Evolutionary conservation across 2,329 filamentous ascomycete species (phyloP).

Genomic region (Hymenoscyphus scutula): DNA sequence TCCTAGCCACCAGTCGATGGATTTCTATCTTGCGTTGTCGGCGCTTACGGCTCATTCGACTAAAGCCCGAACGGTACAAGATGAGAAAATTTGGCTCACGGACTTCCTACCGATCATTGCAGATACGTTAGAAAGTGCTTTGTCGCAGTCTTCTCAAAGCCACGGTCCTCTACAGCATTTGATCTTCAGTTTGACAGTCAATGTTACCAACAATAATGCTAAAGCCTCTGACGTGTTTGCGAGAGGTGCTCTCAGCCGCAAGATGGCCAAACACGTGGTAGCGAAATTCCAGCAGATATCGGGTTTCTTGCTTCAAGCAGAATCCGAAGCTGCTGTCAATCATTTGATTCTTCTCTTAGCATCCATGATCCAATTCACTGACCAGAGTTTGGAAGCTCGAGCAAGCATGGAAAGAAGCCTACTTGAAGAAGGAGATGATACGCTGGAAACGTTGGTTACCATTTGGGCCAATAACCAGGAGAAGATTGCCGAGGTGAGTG

Average conservation of each 20-base stretch:
- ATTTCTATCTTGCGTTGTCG: slow-evolving; percentile 46
- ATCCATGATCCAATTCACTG: slow-evolving; percentile 82
- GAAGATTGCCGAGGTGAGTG: slow-evolving; percentile 64
- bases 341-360: slow-evolving; percentile 75
- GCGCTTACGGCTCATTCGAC: slow-evolving; percentile 55
- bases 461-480: slow-evolving; percentile 68
- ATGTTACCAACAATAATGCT: slow-evolving; percentile 79
- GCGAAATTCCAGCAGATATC: slow-evolving; percentile 49
- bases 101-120: slow-evolving; percentile 53
- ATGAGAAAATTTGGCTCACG: slow-evolving; percentile 46
- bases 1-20: slow-evolving; percentile 29
- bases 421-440: slow-evolving; percentile 39
- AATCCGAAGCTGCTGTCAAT: slow-evolving; percentile 58
- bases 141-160: slow-evolving; percentile 38
- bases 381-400: slow-evolving; percentile 67
- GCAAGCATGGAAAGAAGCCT: slow-evolving; percentile 43
- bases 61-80: slow-evolving; percentile 45
- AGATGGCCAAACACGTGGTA: slow-evolving; percentile 51
- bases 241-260: slow-evolving; percentile 52
- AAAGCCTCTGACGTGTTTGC: slow-evolving; percentile 68
- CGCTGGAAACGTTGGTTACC: slow-evolving; percentile 58
- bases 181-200: slow-evolving; percentile 69
- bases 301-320: slow-evolving; percentile 47
- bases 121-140: slow-evolving; percentile 42
- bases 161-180: slow-evolving; percentile 38